A percentile compares a stretch with the other conserved stretches of the same genome.
Evolutionary conservation across 2,329 filamentous ascomycete species (phyloP).

Genomic region (Apiospora hydei): DNA sequence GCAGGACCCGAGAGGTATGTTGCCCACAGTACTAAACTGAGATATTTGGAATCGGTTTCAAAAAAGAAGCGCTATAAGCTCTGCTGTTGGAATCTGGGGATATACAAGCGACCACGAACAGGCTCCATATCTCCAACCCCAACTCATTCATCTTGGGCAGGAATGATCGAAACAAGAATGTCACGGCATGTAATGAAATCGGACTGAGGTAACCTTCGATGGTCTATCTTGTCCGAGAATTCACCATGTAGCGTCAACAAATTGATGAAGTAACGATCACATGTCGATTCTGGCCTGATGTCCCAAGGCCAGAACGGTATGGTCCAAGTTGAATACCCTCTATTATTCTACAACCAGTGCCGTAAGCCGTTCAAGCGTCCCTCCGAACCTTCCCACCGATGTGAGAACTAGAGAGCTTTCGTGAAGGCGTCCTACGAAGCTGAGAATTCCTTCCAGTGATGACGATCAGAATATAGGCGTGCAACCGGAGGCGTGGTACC

Average conservation of each 20-base stretch:
- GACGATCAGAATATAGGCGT: slow-evolving; percentile 47
- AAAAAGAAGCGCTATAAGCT: slow-evolving; percentile 33
- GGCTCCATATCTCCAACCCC: neutral
- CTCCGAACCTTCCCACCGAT: neutral
- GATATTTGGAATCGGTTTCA: neutral
- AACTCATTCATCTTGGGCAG: too few relatives aligned
- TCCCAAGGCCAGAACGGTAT: slow-evolving; percentile 46
- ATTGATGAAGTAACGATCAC: slow-evolving; percentile 33
- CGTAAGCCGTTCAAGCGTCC: slow-evolving; percentile 36
- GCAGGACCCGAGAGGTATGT: slow-evolving; percentile 34
- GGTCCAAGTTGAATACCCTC: slow-evolving; percentile 48
- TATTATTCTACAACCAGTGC: slow-evolving; percentile 49
- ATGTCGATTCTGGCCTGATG: slow-evolving; percentile 38
- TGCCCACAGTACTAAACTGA: neutral
- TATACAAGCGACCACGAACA: slow-evolving; percentile 31
- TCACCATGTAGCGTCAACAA: slow-evolving; percentile 37
- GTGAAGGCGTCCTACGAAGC: slow-evolving; percentile 45
- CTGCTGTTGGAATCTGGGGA: slow-evolving; percentile 39
- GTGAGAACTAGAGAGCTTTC: slow-evolving; percentile 42
- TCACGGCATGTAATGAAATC: slow-evolving; percentile 35
- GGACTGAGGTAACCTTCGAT: slow-evolving; percentile 30
- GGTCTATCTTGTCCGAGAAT: slow-evolving; percentile 45
- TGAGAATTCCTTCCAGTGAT: slow-evolving; percentile 44
- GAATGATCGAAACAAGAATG: slow-evolving; percentile 36
- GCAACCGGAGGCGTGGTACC: slow-evolving; percentile 47